Evolutionary conservation across 1,284 basidiomycete species (phyloP), one percentile per base, ranked within the genome.

Genomic region (Trichosporon sp.): DNA sequence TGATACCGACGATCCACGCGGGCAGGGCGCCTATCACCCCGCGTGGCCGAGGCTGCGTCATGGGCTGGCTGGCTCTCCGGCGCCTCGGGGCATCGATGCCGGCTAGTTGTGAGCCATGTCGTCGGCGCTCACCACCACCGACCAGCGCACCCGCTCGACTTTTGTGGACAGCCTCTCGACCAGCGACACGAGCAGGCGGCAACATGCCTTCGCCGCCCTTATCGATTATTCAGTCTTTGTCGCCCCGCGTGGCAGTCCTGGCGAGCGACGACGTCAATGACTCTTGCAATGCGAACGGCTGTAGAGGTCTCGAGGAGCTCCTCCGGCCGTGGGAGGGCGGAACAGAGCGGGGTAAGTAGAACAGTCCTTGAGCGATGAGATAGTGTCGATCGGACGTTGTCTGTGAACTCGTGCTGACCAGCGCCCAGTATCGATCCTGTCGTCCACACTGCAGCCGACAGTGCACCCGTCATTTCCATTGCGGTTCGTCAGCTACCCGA

Each of bases 281-380:
- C 14, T 71, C 75, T 16, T 80, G 79, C 64, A 70, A 73, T 62
- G 70, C 73, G 5, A 81, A 81, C 63, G 79, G 79, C 3, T 79
- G 78, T 66, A 65, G 70, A 33, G 77, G 78, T 9, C 68, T 81
- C 44, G 78, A 78, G 14, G 77, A 81, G 69, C 71, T 81, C 13
- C 70, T 81, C 40, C 70, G 77, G 23, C 80, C 80, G 33, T 81
- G 79, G 78, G 78, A 80, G 66, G 72, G 74, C 2, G 69, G 69
- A 0, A 73, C 78, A 3, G 79, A 81, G 67, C 63, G 78, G 63
- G 80, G 80, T 80, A 34, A 66, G 75, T 66, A 7, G n/a, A 27
- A 7, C 49, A 16, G 27, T 2, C 16, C 10, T 36, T 21, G 29
- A n/a, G n/a, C n/a, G n/a, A n/a, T n/a, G n/a, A n/a, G n/a, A n/a